Conservation (phyloP, 352 stramenopile genomes). For the Pseudoperonospora humuli region DNA sequence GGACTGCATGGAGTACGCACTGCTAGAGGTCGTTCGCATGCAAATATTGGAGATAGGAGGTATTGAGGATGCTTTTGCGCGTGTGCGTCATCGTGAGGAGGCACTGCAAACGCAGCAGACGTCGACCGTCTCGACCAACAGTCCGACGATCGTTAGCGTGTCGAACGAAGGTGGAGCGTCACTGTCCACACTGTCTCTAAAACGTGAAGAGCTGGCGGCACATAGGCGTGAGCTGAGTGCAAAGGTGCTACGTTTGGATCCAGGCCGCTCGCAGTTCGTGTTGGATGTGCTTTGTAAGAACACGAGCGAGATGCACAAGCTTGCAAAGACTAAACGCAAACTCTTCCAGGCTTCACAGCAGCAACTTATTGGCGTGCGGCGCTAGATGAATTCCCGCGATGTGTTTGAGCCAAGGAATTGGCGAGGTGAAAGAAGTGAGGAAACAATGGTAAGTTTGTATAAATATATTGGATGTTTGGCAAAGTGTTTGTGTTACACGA, state of each 20-base stretch:
- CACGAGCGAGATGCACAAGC: slow-evolving; percentile 61
- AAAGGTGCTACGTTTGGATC: slow-evolving; percentile 56
- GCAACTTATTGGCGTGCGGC: slow-evolving; percentile 39
- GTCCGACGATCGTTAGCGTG: slow-evolving; percentile 5
- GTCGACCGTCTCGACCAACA: slow-evolving; percentile 9
- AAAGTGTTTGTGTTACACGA: slow-evolving; percentile 6
- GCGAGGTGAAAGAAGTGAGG: neutral
- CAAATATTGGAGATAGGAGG: slow-evolving; percentile 65
- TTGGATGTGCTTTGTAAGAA: slow-evolving; percentile 61
- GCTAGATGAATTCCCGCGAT: slow-evolving; percentile 8
- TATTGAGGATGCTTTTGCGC: slow-evolving; percentile 66
- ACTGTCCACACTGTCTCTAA: slow-evolving; percentile 29
- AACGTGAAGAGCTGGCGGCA: slow-evolving; percentile 42
- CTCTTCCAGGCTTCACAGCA: slow-evolving; percentile 54
- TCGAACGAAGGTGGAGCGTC: slow-evolving; percentile 15
- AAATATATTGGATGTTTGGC: slow-evolving; percentile 20
- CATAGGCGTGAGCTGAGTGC: slow-evolving; percentile 42
- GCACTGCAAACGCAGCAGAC: slow-evolving; percentile 27
- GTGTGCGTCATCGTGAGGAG: slow-evolving; percentile 46
- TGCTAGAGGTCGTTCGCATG: slow-evolving; percentile 75
- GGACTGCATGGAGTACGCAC: slow-evolving; percentile 75
- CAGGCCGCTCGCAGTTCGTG: slow-evolving; percentile 56
- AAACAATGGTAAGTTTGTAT: slow-evolving; percentile 25
- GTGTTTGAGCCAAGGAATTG: neutral
- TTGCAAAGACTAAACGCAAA: slow-evolving; percentile 59